These are phyloP conservation scores for Phytophthora foliorum DNA, from an alignment of 352 stramenopile genomes.

Conservation along the genomic window DNA sequence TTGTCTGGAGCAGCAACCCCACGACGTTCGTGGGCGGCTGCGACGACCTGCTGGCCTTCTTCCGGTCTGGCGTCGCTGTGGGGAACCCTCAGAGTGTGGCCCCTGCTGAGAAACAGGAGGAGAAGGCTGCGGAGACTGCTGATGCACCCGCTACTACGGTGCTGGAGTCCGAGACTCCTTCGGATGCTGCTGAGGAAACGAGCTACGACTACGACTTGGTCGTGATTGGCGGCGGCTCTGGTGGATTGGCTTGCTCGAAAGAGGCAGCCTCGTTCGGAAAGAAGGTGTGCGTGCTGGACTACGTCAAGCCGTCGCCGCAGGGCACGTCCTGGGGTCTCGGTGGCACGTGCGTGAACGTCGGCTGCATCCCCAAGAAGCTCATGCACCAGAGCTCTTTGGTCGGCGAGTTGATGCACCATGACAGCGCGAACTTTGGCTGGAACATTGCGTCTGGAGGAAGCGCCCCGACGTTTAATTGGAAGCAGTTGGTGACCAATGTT, in stretches of 20 bases:
- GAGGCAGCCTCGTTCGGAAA: conserved; percentile 94
- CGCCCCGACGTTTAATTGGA: conserved; percentile 87
- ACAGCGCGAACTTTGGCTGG: conserved; percentile 93
- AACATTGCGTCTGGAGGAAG: conserved; percentile 27
- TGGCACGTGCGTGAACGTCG: conserved; percentile 99
- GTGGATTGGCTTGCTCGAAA: conserved; percentile 96
- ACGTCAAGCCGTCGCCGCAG: conserved; percentile 92
- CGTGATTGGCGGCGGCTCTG: conserved; percentile 84
- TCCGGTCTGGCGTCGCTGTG: conserved; percentile 57
- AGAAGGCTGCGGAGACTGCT: conserved; percentile 1
- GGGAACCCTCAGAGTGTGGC: conserved; percentile 19
- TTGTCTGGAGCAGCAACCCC: conserved; percentile 72
- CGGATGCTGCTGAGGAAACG: conserved; percentile 16
- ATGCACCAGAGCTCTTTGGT: conserved; percentile 97
- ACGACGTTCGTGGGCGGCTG: conserved; percentile 73
- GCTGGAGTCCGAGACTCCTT: neutral
- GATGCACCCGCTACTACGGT: conserved; percentile 1
- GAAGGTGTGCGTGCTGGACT: conserved; percentile 97
- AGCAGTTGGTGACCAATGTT: conserved; percentile 92
- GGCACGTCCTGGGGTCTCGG: conserved; percentile 94
- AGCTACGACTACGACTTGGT: conserved; percentile 88
- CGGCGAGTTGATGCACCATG: conserved; percentile 89
- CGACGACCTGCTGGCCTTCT: conserved; percentile 69
- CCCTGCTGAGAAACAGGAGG: conserved; percentile 9
- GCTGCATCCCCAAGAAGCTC: conserved; percentile 99